These are phyloP conservation scores for Ascochyta clinopodiicola DNA, from an alignment of 2,329 filamentous ascomycete genomes.

Conservation along the genomic window DNA sequence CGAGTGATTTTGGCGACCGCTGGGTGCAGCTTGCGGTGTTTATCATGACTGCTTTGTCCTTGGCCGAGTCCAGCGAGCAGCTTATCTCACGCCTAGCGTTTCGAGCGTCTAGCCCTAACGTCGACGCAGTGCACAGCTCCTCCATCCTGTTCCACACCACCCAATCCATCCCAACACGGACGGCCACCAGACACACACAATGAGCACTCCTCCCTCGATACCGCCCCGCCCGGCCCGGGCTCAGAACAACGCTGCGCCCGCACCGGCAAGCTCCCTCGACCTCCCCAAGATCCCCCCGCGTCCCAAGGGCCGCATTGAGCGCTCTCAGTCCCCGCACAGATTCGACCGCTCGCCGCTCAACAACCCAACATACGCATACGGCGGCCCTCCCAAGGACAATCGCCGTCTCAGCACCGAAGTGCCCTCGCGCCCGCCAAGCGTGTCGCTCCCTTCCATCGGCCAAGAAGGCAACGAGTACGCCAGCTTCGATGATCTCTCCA, in stretches of 20 bases:
- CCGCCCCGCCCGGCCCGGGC: slow-evolving; percentile 68
- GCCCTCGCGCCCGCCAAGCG: slow-evolving; percentile 72
- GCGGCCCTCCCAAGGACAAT: slow-evolving; percentile 43
- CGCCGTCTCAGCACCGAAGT: slow-evolving; percentile 48
- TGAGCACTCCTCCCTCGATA: slow-evolving; percentile 61
- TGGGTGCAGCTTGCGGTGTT: slow-evolving; percentile 22
- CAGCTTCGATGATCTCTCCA: slow-evolving; percentile 58
- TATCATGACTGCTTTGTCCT: slow-evolving; percentile 16
- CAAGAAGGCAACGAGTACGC: slow-evolving; percentile 92
- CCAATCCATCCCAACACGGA: slow-evolving; percentile 13
- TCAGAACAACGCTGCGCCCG: slow-evolving; percentile 52
- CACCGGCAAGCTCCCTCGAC: slow-evolving; percentile 52
- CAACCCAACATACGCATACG: slow-evolving; percentile 64
- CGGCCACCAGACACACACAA: slow-evolving; percentile 35
- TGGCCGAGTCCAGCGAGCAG: slow-evolving; percentile 22
- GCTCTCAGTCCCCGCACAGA: slow-evolving; percentile 77
- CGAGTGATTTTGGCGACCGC: slow-evolving; percentile 23
- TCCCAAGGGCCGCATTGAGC: slow-evolving; percentile 71
- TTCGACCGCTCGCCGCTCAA: slow-evolving; percentile 89
- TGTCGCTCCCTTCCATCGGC: slow-evolving; percentile 82
- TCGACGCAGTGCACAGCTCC: slow-evolving; percentile 19
- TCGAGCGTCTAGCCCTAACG: slow-evolving; percentile 36
- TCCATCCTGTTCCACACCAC: slow-evolving; percentile 12
- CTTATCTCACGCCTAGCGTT: slow-evolving; percentile 35
- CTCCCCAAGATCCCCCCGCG: slow-evolving; percentile 80